These are phyloP conservation scores for Oropetium thomaeum DNA, from an alignment of 176 grass and related monocot species.

Conservation along the genomic window DNA sequence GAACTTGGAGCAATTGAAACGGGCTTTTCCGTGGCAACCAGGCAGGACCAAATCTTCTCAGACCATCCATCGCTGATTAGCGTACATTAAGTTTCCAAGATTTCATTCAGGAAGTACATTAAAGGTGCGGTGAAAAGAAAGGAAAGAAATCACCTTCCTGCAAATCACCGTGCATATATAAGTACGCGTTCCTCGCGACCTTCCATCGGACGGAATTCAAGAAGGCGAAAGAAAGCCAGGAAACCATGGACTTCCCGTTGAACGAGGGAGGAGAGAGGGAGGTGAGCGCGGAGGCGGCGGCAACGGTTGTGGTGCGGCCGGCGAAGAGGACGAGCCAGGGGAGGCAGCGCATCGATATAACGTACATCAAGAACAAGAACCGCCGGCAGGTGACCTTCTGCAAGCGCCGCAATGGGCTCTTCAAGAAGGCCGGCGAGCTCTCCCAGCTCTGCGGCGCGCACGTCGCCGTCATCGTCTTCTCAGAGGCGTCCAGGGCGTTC, in stretches of 20 bases:
- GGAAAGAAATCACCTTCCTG: neutral
- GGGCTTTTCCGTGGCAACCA: too few species aligned
- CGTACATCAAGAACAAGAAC: constrained; percentile 18
- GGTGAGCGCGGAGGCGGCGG: neutral
- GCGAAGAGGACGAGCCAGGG: neutral
- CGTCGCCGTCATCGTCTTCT: constrained; percentile 55
- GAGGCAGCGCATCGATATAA: constrained; percentile 15
- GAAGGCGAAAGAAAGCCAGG: neutral
- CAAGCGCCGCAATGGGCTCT: constrained; percentile 39
- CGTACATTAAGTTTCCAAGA: neutral
- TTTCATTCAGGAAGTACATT: neutral
- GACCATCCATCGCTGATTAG: neutral
- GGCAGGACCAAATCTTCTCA: neutral
- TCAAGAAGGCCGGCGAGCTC: constrained; percentile 67
- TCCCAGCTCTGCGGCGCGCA: constrained; percentile 45
- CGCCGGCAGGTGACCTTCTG: constrained; percentile 28
- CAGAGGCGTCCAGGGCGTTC: constrained; percentile 13
- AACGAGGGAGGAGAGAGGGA: neutral
- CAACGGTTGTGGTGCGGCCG: neutral
- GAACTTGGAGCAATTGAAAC: too few species aligned
- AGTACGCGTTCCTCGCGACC: neutral
- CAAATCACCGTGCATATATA: neutral
- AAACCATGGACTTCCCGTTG: neutral
- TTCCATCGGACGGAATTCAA: neutral
- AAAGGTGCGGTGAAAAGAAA: neutral